Conservation (phyloP, 768 basidiomycete species). For the Russula ochroleuca region DNA sequence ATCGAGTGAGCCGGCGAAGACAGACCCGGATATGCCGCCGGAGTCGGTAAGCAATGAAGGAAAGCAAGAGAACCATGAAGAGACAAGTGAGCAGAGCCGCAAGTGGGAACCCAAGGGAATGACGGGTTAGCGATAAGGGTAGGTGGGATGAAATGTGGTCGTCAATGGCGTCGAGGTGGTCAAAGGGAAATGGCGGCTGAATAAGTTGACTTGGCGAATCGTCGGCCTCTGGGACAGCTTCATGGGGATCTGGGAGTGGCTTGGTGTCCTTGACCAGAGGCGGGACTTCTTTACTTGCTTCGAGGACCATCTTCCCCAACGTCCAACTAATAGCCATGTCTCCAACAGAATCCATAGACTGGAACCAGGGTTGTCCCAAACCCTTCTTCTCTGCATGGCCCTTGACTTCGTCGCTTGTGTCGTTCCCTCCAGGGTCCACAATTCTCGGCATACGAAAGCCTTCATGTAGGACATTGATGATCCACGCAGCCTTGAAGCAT, state of each 20-base stretch:
- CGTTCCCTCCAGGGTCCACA: constrained; percentile 79
- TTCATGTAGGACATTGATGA: constrained; percentile 92
- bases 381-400: constrained; percentile 79
- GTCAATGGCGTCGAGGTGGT: constrained; percentile 55
- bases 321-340: constrained; percentile 98
- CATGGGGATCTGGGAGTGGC: constrained; percentile 62
- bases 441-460: constrained; percentile 93
- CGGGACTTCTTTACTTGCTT: constrained; percentile 85
- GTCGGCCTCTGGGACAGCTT: constrained; percentile 37
- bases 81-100: constrained; percentile 57
- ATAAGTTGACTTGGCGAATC: constrained; percentile 58
- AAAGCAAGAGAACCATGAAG: constrained; percentile 41
- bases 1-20: constrained; percentile 31
- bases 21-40: constrained; percentile 50
- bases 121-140: constrained; percentile 55
- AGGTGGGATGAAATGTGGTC: constrained; percentile 62
- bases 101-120: constrained; percentile 69
- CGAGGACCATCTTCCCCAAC: constrained; percentile 96
- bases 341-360: constrained; percentile 86
- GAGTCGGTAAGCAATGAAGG: constrained; percentile 50
- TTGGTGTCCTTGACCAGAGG: constrained; percentile 42
- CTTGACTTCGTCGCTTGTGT: constrained; percentile 64
- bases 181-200: constrained; percentile 53
- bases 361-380: constrained; percentile 79
- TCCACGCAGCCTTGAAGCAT: constrained; percentile 99